A percentile compares a stretch with the other conserved stretches of the same genome.
These are phyloP conservation scores for Claviceps quebecensis DNA, from an alignment of 2,329 filamentous ascomycete species.

Conservation along the genomic window DNA sequence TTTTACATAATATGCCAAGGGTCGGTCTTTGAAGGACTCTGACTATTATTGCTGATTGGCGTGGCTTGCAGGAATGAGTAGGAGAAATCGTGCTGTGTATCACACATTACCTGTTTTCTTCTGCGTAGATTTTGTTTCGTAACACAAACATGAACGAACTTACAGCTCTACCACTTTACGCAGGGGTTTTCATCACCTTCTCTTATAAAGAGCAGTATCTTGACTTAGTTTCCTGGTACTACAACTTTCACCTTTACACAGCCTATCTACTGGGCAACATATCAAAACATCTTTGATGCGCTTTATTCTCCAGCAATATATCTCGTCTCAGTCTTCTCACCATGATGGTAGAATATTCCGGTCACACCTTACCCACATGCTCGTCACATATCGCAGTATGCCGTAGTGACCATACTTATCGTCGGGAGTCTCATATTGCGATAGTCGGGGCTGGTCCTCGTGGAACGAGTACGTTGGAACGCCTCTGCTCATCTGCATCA, in stretches of 20 bases:
- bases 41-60: background rate
- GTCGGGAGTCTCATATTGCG: conserved; percentile 1
- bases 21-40: background rate
- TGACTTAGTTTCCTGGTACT: too few species aligned
- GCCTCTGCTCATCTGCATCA: conserved; percentile 3
- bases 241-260: background rate
- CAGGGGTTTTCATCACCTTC: too few species aligned
- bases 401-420: background rate
- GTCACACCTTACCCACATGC: background rate
- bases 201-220: background rate
- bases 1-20: conserved; percentile 1
- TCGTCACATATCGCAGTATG: background rate
- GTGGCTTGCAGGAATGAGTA: too few species aligned
- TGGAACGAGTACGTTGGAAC: conserved; percentile 5
- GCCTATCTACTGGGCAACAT: background rate
- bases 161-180: background rate
- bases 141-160: background rate
- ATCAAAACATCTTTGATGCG: background rate
- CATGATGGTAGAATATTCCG: background rate
- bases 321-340: background rate
- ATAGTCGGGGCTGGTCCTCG: conserved; percentile 4
- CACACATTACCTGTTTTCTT: background rate
- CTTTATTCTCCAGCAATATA: background rate
- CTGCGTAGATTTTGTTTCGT: background rate
- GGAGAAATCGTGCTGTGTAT: background rate